phyloP scores from a whole-genome alignment of 768 basidiomycete species.

The Leccinum variicolor region DNA sequence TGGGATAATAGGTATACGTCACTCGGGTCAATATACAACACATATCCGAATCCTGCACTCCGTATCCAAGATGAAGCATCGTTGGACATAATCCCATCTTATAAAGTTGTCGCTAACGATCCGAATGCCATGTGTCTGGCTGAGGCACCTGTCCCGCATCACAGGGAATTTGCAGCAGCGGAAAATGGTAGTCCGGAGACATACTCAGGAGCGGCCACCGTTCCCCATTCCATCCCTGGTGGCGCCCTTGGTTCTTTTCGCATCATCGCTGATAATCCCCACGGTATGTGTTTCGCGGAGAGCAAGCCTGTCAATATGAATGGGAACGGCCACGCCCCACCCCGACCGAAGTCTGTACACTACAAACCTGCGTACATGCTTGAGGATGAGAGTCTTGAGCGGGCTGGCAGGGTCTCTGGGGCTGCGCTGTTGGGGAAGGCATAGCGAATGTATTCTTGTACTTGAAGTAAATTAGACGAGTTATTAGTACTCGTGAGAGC shows the following conservation, averaged over 20 bases:
- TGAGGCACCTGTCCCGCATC: conserved; percentile 4
- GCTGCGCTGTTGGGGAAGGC: conserved; percentile 6
- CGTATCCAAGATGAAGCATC: conserved; percentile 22
- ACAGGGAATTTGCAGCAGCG: not conserved
- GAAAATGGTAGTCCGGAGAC: conserved; percentile 9
- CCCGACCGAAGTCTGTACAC: conserved; percentile 19
- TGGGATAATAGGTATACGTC: conserved; percentile 79
- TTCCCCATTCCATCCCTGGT: not conserved
- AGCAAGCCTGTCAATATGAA: not conserved
- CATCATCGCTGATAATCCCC: conserved; percentile 23
- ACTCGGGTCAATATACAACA: conserved; percentile 93
- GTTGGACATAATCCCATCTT: conserved; percentile 13
- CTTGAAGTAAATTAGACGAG: not conserved
- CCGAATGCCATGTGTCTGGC: conserved; percentile 16
- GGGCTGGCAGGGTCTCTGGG: conserved; percentile 56
- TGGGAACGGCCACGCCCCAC: conserved; percentile 1
- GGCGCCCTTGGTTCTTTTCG: conserved; percentile 9
- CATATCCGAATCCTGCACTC: conserved; percentile 88
- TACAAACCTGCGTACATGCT: conserved; percentile 85
- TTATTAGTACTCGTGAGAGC: not conserved
- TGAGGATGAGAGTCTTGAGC: conserved; percentile 66
- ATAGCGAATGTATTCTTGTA: not conserved
- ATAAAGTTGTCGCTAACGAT: conserved; percentile 20
- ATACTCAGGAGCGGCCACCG: conserved; percentile 1
- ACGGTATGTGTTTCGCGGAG: conserved; percentile 16